Evolutionary conservation across 352 stramenopile species (phyloP).

Genomic region (Chloridella minuta): DNA sequence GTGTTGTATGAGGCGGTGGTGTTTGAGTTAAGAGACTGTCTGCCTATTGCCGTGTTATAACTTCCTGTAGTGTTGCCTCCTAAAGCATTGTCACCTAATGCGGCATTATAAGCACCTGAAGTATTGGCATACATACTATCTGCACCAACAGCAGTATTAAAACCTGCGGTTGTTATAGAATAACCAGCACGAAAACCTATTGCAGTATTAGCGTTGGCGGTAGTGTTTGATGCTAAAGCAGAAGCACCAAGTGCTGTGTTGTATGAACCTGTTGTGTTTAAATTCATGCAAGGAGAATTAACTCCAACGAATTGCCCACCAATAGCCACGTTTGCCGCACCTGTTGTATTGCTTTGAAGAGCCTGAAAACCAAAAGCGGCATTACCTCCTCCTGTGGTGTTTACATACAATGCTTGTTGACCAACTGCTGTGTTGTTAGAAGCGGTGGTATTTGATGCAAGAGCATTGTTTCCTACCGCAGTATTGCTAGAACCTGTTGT

Average conservation of each 20-base stretch:
- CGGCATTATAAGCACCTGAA: neutral
- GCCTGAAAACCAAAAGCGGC: slow-evolving; percentile 11
- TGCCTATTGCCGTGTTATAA: neutral
- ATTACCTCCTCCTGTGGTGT: neutral
- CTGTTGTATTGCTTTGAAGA: slow-evolving; percentile 3
- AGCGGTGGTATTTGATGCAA: neutral
- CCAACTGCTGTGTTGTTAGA: neutral
- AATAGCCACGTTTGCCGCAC: neutral
- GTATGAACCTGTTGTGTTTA: neutral
- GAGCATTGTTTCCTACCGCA: neutral
- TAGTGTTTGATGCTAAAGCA: neutral
- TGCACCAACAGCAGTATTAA: neutral
- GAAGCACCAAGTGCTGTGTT: slow-evolving; percentile 1
- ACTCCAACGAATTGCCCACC: neutral
- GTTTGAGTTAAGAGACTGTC: neutral
- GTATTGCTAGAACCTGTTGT: slow-evolving; percentile 9
- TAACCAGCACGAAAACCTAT: neutral
- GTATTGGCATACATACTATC: neutral
- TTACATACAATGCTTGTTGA: slow-evolving; percentile 1
- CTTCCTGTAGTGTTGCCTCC: neutral
- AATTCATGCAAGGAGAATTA: neutral
- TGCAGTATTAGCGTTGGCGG: neutral
- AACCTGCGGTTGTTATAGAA: neutral
- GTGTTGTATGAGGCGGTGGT: neutral
- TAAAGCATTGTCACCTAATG: neutral